Base-by-base conservation (phyloP, 306 rosid genomes). In the Dryas drummondii region DNA sequence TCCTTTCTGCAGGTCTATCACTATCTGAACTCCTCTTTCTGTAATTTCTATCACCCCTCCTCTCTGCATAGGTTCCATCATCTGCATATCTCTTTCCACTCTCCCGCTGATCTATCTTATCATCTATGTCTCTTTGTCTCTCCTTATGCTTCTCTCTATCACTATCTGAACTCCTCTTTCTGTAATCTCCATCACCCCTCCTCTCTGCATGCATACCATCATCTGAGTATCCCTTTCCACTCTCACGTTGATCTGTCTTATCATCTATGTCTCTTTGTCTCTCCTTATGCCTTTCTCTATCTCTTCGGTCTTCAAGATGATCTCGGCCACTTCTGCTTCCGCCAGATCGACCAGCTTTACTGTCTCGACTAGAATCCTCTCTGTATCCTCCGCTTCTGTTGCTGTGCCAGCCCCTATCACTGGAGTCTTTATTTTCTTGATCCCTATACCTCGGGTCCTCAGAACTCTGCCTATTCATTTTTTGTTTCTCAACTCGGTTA, bases 261-360 rank as follows among this genome's bases (percentile, higher is more conserved):
- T 71, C 77, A 71, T 56, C 79, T 68, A n/a, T 15, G 22, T 76
- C 89, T 81, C 85, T 82, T 15, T 66, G 79, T 78, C 79, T 80
- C 74, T 72, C 90, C 60, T 45, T 61, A 6, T 41, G 79, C 71
- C 70, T 83, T 65, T 87, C 96, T 67, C 82, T 72, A 75, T 84
- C 86, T 73, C 81, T 87, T 74, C 53, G 84, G 64, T 82, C 88
- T 44, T 80, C 87, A 67, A 9, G 61, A 41, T 80, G 51, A 75
- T 82, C 89, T 12, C 45, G 71, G 53, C 83, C 78, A 73, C 89
- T 79, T 59, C 85, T 63, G 10, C 79, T 60, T 74, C 93, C 84
- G 62, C 79, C 79, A 62, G 74, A 70, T 60, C 70, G 86, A 62
- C 77, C 78, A 56, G 41, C 77, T 71, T 77, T 86, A 75, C 79